Base-by-base conservation (phyloP, 352 stramenopile species). In the Aphanomyces stellatus region DNA sequence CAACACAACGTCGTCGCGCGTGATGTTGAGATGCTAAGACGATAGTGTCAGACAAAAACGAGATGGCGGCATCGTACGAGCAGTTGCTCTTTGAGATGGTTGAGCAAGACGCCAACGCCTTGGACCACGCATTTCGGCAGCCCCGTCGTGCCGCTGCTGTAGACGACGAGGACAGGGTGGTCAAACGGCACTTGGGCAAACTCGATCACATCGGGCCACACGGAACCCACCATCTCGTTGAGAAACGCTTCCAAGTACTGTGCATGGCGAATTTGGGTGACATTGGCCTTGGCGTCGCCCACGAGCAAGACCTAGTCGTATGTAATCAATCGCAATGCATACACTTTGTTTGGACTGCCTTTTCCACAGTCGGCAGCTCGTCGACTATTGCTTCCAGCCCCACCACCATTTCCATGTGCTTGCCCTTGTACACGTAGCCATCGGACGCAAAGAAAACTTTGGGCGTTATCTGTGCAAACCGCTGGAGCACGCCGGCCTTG, bases 101-200 rank as follows among this genome's bases (percentile, higher is more conserved):
- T 90, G 35, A 91, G 66, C 22, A 88, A 68, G 17, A 90, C 81
- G 30, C 83, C 83, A 19, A 79, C 79, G 8, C 86, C 82, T 63
- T 95, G 86, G 24, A 92, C 80, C 31, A 95, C 83, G 61, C 86
- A 95, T 72, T 95, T 95, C 51, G 86, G 86, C 43, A 95, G 72
- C 2, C 86, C 86, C 8, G 86, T 95, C 15, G 86, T 95, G 62
- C 86, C 86, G 53, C 78, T 90, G 68, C 80, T 90, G 72, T 92
- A 95, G 82, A 95, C 92, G 67, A 93, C 76, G 70, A 90, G 91
- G 46, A 92, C 81, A 2, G 86, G 86, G 71, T 95, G 86, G 70
- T 91, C 82, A 62, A 95, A 95, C 33, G 82, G 80, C 24, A 92
- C 62, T 59, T 90, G 81, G 30, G 72, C 79, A 60, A 90, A 93